Percentiles rank a stretch among this genome's conserved stretches.
phyloP scores from a whole-genome alignment of 208 protist genomes.

The Crithidia thermophila region DNA sequence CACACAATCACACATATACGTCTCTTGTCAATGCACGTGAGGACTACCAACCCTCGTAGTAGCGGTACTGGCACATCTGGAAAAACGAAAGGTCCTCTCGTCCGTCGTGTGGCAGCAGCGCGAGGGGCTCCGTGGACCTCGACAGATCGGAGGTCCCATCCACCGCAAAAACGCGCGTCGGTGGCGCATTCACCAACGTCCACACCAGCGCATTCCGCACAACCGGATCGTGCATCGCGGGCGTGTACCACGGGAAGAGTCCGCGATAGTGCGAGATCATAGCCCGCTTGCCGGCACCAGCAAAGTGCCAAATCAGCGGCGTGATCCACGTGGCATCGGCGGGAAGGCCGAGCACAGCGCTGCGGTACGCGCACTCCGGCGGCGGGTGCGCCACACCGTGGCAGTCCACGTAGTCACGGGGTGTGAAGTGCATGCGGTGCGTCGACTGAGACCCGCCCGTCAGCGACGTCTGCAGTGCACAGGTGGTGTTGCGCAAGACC shows the following conservation, averaged over 20 bases:
- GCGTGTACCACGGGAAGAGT: slow-evolving; percentile 21
- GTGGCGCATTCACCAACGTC: slow-evolving; percentile 15
- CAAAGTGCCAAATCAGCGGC: slow-evolving; percentile 18
- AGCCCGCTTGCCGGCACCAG: slow-evolving; percentile 4
- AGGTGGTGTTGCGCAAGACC: neutral
- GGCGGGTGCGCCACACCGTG: neutral
- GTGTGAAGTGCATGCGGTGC: slow-evolving; percentile 1
- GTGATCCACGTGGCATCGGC: neutral
- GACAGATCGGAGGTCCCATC: neutral
- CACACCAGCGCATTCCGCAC: slow-evolving; percentile 13
- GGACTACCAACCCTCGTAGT: slow-evolving; percentile 12
- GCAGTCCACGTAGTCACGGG: slow-evolving; percentile 11
- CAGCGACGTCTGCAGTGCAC: neutral
- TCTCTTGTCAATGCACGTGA: no score
- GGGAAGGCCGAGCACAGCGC: slow-evolving; percentile 1
- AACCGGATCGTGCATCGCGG: neutral
- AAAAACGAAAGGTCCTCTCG: neutral
- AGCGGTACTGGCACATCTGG: slow-evolving; percentile 7
- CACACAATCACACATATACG: no score
- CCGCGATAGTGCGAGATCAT: slow-evolving; percentile 15
- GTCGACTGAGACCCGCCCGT: neutral
- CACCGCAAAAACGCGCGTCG: slow-evolving; percentile 11
- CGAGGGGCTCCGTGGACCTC: neutral
- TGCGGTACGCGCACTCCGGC: neutral
- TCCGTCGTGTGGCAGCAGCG: slow-evolving; percentile 7